These are phyloP conservation scores for Lipomyces japonicus DNA, from an alignment of 805 yeast species.

Conservation along the genomic window DNA sequence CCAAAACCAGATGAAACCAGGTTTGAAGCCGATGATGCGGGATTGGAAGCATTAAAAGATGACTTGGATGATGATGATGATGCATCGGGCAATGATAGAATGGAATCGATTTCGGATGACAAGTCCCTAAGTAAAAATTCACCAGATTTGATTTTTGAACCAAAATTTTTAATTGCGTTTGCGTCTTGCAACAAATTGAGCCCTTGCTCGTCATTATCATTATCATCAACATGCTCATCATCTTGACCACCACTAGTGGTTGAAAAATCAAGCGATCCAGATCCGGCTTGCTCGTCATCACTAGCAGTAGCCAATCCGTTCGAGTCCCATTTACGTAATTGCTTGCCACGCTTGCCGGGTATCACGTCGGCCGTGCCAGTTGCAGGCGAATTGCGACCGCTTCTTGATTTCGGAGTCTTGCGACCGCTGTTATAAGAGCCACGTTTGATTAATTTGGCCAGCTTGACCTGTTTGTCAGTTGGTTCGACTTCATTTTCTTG, in stretches of 20 bases:
- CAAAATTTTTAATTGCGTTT: conserved; percentile 37
- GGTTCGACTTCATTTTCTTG: not conserved
- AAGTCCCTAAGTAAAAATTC: conserved; percentile 65
- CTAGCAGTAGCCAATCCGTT: conserved; percentile 54
- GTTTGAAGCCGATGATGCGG: conserved; percentile 26
- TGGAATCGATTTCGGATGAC: conserved; percentile 49
- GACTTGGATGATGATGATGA: not conserved
- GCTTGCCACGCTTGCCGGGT: conserved; percentile 38
- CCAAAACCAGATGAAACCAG: conserved; percentile 45
- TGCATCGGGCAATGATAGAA: conserved; percentile 35
- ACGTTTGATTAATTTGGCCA: not conserved
- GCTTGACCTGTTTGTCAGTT: not conserved
- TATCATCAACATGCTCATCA: conserved; percentile 26
- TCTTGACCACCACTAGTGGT: too few species aligned
- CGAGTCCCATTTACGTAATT: conserved; percentile 61
- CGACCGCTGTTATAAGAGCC: conserved; percentile 13
- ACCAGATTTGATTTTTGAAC: conserved; percentile 48
- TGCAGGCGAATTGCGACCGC: not conserved
- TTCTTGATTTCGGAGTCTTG: not conserved
- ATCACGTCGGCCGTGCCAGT: conserved; percentile 2
- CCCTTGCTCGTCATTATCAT: conserved; percentile 23
- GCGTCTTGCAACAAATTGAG: conserved; percentile 35
- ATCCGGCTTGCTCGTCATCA: conserved; percentile 41
- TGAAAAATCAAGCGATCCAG: conserved; percentile 58
- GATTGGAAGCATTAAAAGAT: conserved; percentile 20